Evolutionary conservation across 2,329 filamentous ascomycete species (phyloP).

Genomic region (Phialemoniopsis sp.): DNA sequence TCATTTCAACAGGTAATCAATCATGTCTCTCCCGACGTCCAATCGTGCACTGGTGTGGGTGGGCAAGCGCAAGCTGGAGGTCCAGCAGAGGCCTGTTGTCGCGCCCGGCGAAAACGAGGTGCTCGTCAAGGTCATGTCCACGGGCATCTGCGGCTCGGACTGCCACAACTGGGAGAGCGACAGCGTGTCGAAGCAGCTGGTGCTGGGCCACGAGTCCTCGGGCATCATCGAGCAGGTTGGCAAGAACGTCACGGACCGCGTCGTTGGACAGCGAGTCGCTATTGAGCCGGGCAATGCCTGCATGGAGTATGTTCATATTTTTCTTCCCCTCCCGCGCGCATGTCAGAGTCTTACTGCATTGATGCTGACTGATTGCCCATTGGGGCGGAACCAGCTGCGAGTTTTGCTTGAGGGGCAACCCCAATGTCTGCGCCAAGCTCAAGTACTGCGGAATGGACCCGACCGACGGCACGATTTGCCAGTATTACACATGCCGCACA

Average conservation of each 20-base stretch:
- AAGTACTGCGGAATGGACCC: constrained; percentile 65
- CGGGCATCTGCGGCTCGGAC: constrained; percentile 13
- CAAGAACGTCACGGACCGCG: constrained; percentile 34
- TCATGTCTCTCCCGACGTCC: constrained; percentile 6
- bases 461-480: constrained; percentile 61
- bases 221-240: constrained; percentile 55
- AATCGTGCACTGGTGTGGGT: constrained; percentile 17
- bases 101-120: constrained; percentile 18
- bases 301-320: constrained; percentile 15
- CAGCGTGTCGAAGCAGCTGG: constrained; percentile 11
- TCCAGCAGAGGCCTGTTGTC: constrained; percentile 41
- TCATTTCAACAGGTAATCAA: neutral
- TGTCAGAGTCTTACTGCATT: neutral
- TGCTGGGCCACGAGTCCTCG: constrained; percentile 58
- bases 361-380: neutral
- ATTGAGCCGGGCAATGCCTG: constrained; percentile 64
- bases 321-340: no score
- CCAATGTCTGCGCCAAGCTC: constrained; percentile 64
- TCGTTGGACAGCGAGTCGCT: constrained; percentile 56
- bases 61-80: constrained; percentile 27
- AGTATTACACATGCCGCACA: constrained; percentile 47
- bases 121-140: constrained; percentile 11
- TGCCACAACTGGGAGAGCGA: constrained; percentile 18
- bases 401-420: constrained; percentile 41
- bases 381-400: constrained; percentile 8